Evolutionary conservation across 805 yeast genomes (phyloP), one percentile per base, ranked within the genome.

Genomic region (Jamesozyma hellenica): DNA sequence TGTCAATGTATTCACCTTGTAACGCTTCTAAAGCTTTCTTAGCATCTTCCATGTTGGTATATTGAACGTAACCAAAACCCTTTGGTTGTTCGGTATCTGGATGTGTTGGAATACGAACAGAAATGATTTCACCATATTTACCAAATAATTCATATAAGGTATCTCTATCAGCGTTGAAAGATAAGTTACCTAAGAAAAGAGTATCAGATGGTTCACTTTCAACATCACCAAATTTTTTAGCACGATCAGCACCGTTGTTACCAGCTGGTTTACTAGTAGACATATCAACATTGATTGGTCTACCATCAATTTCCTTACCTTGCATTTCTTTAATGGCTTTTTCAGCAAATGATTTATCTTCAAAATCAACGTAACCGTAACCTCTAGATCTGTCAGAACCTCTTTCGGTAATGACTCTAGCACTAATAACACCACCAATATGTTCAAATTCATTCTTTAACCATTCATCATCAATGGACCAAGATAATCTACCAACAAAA

Each of bases 41-140:
- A 53, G 98, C 96, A 64, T 85, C 95, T 34, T 88, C 97, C 49
- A 83, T 71, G 43, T 81, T 72, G 34, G 82, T 71, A 61, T 75
- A 90, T 70, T 92, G 97, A 42, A 90, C 96, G 67, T 92, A 92
- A 51, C 97, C 98, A 70, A 92, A 92, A 53, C 98, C 98, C 77
- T 92, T 92, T 66, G 95, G 94, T 71, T 90, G 96, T 65, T 87
- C 94, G 50, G 97, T 88, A 66, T 90, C 97, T 59, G 96, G 96
- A 70, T 92, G 94, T 33, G 97, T 90, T 65, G 98, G 98, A 52
- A 92, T 71, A 72, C 98, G 82, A 53, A 87, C 88, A 47, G 94
- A 84, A 41, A 86, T 67, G 46, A 92, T 85, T 46, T 74, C 72
- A 62, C 96, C 97, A 64, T 74, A 73, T 58, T 74, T 75, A 52